Evolutionary conservation across 805 yeast species (phyloP).

Genomic region (Ogataea methanolica): DNA sequence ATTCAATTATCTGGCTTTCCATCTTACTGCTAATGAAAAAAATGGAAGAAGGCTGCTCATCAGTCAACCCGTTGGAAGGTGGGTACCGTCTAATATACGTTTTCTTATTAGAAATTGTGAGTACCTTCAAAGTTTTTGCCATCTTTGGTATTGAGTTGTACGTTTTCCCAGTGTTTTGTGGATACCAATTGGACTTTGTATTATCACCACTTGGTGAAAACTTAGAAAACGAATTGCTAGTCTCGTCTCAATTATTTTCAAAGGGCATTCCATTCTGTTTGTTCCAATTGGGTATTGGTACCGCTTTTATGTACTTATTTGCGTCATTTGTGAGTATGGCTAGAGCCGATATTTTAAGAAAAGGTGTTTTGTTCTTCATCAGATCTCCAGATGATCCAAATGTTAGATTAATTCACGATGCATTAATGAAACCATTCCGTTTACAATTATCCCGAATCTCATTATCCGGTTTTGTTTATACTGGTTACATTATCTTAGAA

Average conservation of each 20-base stretch:
- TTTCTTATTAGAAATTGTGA: constrained; percentile 47
- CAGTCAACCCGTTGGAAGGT: constrained; percentile 44
- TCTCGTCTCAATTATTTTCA: constrained; percentile 1
- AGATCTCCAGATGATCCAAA: constrained; percentile 94
- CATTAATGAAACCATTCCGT: constrained; percentile 68
- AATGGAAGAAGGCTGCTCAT: constrained; percentile 27
- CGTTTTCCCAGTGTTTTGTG: constrained; percentile 86
- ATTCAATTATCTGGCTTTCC: constrained; percentile 4
- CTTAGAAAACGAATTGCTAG: constrained; percentile 5
- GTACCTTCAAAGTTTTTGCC: constrained; percentile 68
- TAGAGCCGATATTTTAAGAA: constrained; percentile 65
- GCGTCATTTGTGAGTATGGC: constrained; percentile 85
- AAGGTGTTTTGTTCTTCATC: constrained; percentile 87
- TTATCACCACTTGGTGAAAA: constrained; percentile 49
- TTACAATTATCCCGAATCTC: constrained; percentile 70
- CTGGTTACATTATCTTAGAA: constrained; percentile 66
- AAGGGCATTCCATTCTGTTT: neutral
- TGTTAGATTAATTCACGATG: constrained; percentile 80
- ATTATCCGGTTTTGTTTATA: constrained; percentile 70
- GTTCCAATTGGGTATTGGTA: constrained; percentile 58
- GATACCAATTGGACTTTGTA: constrained; percentile 68
- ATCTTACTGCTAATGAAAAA: constrained; percentile 17
- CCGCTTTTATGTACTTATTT: constrained; percentile 80
- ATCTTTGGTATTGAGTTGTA: constrained; percentile 76
- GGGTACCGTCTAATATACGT: constrained; percentile 47